Base-by-base conservation (phyloP, 805 yeast genomes). In the Ogataea degrootiae region DNA sequence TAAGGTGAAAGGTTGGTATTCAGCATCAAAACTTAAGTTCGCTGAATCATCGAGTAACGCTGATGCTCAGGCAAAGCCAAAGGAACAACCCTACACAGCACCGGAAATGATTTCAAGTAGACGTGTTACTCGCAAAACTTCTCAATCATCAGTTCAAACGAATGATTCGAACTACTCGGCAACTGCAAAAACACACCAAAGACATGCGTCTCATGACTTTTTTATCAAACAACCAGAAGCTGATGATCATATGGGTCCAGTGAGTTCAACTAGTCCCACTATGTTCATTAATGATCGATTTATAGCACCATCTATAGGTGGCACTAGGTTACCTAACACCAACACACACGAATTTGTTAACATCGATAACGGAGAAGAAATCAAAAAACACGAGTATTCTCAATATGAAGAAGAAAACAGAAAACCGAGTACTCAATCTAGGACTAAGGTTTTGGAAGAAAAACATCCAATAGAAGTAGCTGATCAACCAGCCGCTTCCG, bases 71-170 rank as follows among this genome's bases (percentile, higher is more conserved):
- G 6, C 26, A 43, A 16, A 44, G 35, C 23, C 21, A 38, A 43
- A 39, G 26, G 59, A 42, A 23, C 29, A 41, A 15, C 41, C 39
- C 33, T 65, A 64, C 45, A 51, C 50, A 2, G 77, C 83, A 0
- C 87, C 87, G 0, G 87, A 82, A 58, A 83, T 83, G 88, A 83
- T 83, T n/a, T 70, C 77, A 39, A 79, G 71, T 26, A 68, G 87
- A 59, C 69, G 85, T 42, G 14, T 16, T 3, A 35, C 29, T 26
- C 33, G 43, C 31, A 44, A 39, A 9, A 3, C 19, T 11, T 26
- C 31, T 11, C 31, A 26, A 26, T 26, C 31, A 26, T 26, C 31
- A 26, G 31, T 26, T 26, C 31, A 5, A 22, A 22, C 35, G 22
- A 22, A 29, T 8, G 14, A 17, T 29, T 15, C 41, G n/a, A 17